Conservation (phyloP, 352 stramenopile species). For the Globisporangium heterothallicum region DNA sequence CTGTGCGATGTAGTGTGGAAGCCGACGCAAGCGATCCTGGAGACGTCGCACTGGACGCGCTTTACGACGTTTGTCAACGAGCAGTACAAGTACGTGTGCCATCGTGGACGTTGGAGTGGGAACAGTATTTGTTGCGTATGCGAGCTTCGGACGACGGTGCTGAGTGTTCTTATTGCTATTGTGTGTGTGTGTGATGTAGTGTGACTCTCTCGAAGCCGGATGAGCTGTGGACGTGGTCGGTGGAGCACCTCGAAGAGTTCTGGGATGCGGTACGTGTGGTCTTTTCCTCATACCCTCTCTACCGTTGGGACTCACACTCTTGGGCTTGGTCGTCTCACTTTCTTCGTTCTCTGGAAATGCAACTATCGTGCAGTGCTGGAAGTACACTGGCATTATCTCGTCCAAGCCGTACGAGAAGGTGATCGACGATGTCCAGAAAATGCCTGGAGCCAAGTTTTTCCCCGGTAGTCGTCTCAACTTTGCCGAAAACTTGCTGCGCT, state of each 20-base stretch:
- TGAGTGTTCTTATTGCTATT: not conserved
- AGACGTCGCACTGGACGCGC: constrained; percentile 58
- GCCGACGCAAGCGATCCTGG: constrained; percentile 35
- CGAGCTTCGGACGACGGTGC: not conserved
- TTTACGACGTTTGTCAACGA: constrained; percentile 64
- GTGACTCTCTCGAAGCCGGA: constrained; percentile 33
- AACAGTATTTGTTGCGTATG: not conserved
- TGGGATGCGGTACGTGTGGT: constrained; percentile 34
- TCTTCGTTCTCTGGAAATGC: no score
- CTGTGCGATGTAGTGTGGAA: constrained; percentile 40
- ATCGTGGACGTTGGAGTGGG: not conserved
- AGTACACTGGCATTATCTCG: constrained; percentile 62
- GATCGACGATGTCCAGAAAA: constrained; percentile 58
- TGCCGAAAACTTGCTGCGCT: constrained; percentile 69
- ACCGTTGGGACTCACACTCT: no score
- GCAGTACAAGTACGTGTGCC: constrained; percentile 31
- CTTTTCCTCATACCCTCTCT: no score
- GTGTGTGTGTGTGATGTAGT: constrained; percentile 17
- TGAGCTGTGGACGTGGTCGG: constrained; percentile 68
- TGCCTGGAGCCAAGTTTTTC: constrained; percentile 74
- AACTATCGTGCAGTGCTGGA: constrained; percentile 43
- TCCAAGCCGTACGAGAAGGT: constrained; percentile 49
- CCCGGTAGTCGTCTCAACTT: constrained; percentile 62
- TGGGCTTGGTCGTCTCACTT: no score
- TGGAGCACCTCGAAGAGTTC: constrained; percentile 59